Percentiles rank a stretch among this genome's conserved stretches.
These are phyloP conservation scores for Periconia sp. DNA, from an alignment of 2,329 filamentous ascomycete species.

Conservation along the genomic window DNA sequence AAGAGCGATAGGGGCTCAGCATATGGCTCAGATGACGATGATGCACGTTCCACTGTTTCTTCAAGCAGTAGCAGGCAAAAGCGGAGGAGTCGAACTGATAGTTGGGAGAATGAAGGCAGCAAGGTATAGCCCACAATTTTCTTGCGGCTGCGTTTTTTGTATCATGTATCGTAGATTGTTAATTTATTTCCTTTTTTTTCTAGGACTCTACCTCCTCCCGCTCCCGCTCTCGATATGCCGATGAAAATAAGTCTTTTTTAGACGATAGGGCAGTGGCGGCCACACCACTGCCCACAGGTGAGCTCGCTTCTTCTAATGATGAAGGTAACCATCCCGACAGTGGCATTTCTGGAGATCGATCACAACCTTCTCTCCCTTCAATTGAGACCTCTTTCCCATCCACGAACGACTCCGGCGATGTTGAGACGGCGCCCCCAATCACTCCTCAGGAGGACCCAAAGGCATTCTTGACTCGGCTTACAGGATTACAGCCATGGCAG, in stretches of 20 bases:
- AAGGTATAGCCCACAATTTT: slow-evolving; percentile 42
- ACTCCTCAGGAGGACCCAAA: slow-evolving; percentile 38
- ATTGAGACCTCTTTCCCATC: slow-evolving; percentile 25
- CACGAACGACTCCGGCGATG: slow-evolving; percentile 18
- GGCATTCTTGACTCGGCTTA: slow-evolving; percentile 35
- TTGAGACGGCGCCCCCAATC: slow-evolving; percentile 24
- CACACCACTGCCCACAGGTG: slow-evolving; percentile 49
- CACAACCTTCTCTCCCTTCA: slow-evolving; percentile 31
- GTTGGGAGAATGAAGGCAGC: slow-evolving; percentile 37
- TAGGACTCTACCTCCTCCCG: slow-evolving; percentile 26
- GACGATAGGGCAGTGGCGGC: slow-evolving; percentile 61
- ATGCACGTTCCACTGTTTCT: slow-evolving; percentile 37
- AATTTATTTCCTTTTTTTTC: slow-evolving; percentile 15
- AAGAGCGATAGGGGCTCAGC: slow-evolving; percentile 43
- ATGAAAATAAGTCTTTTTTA: slow-evolving; percentile 63
- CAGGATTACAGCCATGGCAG: slow-evolving; percentile 38
- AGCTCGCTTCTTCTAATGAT: slow-evolving; percentile 20
- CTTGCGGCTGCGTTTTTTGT: slow-evolving; percentile 27
- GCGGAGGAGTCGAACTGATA: slow-evolving; percentile 41
- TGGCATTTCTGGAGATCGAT: slow-evolving; percentile 36
- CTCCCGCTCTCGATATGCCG: slow-evolving; percentile 30
- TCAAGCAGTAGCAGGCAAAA: slow-evolving; percentile 44
- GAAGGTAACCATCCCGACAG: slow-evolving; percentile 23
- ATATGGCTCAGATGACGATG: slow-evolving; percentile 43
- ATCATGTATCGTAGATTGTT: slow-evolving; percentile 14